Base-by-base conservation (phyloP, 2,329 filamentous ascomycete genomes). In the Pyricularia grisea region DNA sequence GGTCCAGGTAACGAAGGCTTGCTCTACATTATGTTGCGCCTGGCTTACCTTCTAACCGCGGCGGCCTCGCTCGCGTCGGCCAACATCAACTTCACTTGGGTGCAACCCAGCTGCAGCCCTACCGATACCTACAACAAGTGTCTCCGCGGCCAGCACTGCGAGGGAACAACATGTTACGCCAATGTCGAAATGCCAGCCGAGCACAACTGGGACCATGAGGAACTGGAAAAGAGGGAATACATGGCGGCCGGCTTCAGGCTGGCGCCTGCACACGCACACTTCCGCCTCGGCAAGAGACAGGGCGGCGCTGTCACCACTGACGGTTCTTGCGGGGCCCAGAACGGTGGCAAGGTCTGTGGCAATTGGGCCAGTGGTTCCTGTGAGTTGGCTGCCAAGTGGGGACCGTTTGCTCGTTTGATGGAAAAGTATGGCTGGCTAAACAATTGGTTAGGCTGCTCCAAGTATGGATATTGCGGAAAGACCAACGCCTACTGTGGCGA, bases 1-100 rank as follows among this genome's bases (percentile, higher is more conserved):
- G 25, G 17, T 28, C 60, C 64, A 23, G 1, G n/a, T 42, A 28
- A 2, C 12, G n/a, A 25, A 25, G 23, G 25, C 28, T 63, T 28
- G 25, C 60, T 6, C 12, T 20, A 20, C 60, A 12, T 17, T 10
- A 63, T 63, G 60, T 6, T 25, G 14, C 60, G 60, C 12, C 27
- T 63, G 25, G 60, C 60, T 63, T 6, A 20, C 60, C 25, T 63
- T 20, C 4, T 67, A 20, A 55, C 28, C 9, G 65, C 36, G n/a
- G 33, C 33, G 6, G 27, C 33, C 30, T 14, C 65, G n/a, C 50
- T 68, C 23, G 67, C 42, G 10, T 25, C 55, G 9, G 67, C 67
- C 30, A 68, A 68, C 58, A 68, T 68, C 58, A 68, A 68, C 58
- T 68, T 68, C 58, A 68, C 67, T 7, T 68, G 67, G 67, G 30